phyloP scores from a whole-genome alignment of 2,329 filamentous ascomycete genomes.

The Dryadomyces sulphureus region DNA sequence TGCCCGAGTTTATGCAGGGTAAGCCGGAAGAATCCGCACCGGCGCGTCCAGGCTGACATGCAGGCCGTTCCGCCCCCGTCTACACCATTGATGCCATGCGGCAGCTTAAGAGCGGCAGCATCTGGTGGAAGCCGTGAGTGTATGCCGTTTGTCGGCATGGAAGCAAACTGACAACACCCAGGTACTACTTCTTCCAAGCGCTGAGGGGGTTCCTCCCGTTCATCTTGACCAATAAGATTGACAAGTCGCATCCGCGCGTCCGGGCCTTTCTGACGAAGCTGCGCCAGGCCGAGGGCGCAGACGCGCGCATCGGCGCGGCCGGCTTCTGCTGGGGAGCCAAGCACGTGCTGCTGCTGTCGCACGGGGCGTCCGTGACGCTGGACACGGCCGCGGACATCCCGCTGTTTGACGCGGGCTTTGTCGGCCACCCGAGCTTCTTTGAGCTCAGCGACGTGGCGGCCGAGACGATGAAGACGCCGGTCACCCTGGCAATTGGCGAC shows the following conservation, averaged over 20 bases:
- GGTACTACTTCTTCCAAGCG: constrained; percentile 14
- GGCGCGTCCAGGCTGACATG: not conserved
- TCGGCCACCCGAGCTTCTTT: constrained; percentile 36
- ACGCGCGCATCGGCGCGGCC: constrained; percentile 29
- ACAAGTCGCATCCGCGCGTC: constrained; percentile 20
- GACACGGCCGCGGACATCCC: constrained; percentile 12
- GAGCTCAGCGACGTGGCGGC: constrained; percentile 31
- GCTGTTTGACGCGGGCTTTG: constrained; percentile 36
- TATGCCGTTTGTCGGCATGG: not conserved
- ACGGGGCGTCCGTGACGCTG: constrained; percentile 12
- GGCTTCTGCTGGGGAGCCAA: constrained; percentile 53
- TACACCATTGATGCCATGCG: constrained; percentile 17
- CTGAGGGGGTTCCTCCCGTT: constrained; percentile 18
- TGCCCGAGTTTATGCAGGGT: constrained; percentile 41
- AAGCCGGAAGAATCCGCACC: not conserved
- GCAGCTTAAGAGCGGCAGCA: constrained; percentile 12
- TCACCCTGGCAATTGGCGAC: constrained; percentile 31
- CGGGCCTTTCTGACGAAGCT: constrained; percentile 22
- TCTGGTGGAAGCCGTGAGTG: constrained; percentile 17
- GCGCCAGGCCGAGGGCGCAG: constrained; percentile 17
- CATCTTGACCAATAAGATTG: constrained; percentile 16
- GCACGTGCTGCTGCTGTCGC: constrained; percentile 32
- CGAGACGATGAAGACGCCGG: constrained; percentile 23
- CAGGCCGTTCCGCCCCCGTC: constrained; percentile 18
- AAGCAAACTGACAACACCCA: constrained; percentile 2